Evolutionary conservation across 768 basidiomycete genomes (phyloP).

Genomic region (Sporobolomyces phaffii): DNA sequence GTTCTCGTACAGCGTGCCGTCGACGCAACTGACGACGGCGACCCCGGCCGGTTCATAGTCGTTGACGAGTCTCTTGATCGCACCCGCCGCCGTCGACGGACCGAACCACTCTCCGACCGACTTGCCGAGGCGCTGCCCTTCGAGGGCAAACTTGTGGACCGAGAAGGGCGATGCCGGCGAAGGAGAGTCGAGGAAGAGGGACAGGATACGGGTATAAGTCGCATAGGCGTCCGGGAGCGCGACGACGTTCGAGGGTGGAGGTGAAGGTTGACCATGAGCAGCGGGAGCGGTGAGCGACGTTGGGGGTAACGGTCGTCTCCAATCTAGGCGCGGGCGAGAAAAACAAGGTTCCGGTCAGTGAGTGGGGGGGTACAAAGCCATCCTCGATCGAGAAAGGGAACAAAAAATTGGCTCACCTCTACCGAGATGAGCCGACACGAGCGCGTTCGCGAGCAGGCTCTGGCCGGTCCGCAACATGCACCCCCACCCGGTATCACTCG

Average conservation of each 20-base stretch:
- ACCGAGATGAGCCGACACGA: conserved; percentile 69
- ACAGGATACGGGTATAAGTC: conserved; percentile 80
- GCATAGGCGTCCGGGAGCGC: conserved; percentile 50
- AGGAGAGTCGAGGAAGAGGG: conserved; percentile 93
- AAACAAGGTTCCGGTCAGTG: too few relatives aligned
- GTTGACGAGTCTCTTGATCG: conserved; percentile 78
- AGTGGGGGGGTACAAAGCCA: too few relatives aligned
- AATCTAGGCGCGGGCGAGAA: too few relatives aligned
- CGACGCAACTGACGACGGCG: conserved; percentile 73
- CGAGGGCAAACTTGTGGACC: conserved; percentile 90
- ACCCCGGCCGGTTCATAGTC: conserved; percentile 73
- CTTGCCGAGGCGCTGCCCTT: conserved; percentile 89
- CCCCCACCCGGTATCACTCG: conserved; percentile 80
- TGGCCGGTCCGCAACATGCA: conserved; percentile 88
- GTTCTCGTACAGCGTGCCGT: conserved; percentile 72
- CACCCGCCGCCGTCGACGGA: conserved; percentile 93
- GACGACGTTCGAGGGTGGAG: not conserved
- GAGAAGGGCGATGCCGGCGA: conserved; percentile 79
- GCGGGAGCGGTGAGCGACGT: conserved; percentile 51
- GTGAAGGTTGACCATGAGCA: not conserved
- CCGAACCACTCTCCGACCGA: conserved; percentile 98
- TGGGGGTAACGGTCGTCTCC: conserved; percentile 67
- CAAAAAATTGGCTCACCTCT: conserved; percentile 53
- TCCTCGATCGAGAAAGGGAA: not conserved
- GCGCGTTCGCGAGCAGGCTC: conserved; percentile 69